Evolutionary conservation across 2,329 filamentous ascomycete species (phyloP).

Genomic region (Trichoderma harzianum): DNA sequence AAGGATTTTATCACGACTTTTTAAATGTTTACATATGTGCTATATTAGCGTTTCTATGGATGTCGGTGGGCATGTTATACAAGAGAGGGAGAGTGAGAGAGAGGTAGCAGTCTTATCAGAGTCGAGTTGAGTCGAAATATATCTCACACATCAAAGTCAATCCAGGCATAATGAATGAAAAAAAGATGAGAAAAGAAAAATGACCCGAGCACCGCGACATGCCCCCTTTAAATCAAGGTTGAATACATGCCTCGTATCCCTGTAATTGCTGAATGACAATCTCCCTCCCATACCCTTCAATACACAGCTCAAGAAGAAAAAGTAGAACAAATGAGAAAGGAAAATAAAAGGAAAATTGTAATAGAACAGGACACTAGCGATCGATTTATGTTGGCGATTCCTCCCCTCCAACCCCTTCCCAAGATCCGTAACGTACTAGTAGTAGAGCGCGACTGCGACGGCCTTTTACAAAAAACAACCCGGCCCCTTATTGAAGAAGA

Average conservation of each 20-base stretch:
- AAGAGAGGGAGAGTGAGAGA: background rate
- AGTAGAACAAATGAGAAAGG: background rate
- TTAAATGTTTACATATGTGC: constrained; percentile 10
- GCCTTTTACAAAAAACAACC: constrained; percentile 1
- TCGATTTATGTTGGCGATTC: background rate
- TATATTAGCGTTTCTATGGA: constrained; percentile 17
- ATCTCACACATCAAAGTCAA: background rate
- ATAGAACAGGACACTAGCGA: background rate
- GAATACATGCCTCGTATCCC: background rate
- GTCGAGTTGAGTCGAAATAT: background rate
- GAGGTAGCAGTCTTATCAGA: background rate
- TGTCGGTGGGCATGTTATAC: constrained; percentile 7
- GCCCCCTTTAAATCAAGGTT: background rate
- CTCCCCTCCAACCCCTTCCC: background rate
- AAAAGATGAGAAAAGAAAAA: background rate
- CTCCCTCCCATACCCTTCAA: constrained; percentile 3
- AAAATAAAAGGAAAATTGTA: background rate
- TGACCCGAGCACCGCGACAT: background rate
- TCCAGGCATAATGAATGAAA: background rate
- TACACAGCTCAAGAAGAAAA: background rate
- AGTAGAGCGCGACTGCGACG: constrained; percentile 11
- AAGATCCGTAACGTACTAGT: background rate
- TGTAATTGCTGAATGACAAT: background rate
- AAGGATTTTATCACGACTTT: background rate
- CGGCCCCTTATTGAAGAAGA: background rate